Conservation (phyloP, 352 stramenopile genomes). For the Globisporangium spinosum region DNA sequence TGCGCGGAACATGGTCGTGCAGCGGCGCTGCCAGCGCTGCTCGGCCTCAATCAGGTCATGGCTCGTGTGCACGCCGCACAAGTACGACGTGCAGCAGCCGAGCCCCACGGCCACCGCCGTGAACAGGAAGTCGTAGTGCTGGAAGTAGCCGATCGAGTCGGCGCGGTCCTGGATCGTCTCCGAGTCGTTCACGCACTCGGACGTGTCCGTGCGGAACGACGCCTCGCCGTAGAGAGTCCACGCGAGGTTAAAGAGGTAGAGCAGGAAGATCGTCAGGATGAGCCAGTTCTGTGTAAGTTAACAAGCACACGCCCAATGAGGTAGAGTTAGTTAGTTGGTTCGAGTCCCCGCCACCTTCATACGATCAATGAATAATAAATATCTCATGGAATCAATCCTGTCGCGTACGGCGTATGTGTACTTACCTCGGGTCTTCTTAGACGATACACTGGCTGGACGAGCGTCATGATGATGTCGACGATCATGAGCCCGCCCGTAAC, state of each 20-base stretch:
- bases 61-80: constrained; percentile 66
- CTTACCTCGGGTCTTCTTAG: constrained; percentile 41
- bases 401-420: neutral
- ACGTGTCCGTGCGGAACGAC: constrained; percentile 47
- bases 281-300: constrained; percentile 32
- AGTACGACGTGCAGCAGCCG: constrained; percentile 50
- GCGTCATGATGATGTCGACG: constrained; percentile 35
- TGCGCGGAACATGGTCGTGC: constrained; percentile 50
- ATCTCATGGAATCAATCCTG: neutral
- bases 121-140: constrained; percentile 72
- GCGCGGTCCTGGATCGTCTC: constrained; percentile 51
- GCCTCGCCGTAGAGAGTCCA: constrained; percentile 62
- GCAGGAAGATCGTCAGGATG: constrained; percentile 55
- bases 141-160: constrained; percentile 53
- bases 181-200: constrained; percentile 44
- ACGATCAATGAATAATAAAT: too few relatives aligned
- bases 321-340: neutral
- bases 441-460: constrained; percentile 58
- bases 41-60: constrained; percentile 49
- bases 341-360: too few relatives aligned
- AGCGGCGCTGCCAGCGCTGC: constrained; percentile 63
- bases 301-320: neutral
- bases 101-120: constrained; percentile 36
- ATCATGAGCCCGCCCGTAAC: constrained; percentile 38
- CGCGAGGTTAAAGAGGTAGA: constrained; percentile 49